A percentile compares a stretch with the other conserved stretches of the same genome.
phyloP scores from a whole-genome alignment of 768 basidiomycete species.

The Pholiota molesta region DNA sequence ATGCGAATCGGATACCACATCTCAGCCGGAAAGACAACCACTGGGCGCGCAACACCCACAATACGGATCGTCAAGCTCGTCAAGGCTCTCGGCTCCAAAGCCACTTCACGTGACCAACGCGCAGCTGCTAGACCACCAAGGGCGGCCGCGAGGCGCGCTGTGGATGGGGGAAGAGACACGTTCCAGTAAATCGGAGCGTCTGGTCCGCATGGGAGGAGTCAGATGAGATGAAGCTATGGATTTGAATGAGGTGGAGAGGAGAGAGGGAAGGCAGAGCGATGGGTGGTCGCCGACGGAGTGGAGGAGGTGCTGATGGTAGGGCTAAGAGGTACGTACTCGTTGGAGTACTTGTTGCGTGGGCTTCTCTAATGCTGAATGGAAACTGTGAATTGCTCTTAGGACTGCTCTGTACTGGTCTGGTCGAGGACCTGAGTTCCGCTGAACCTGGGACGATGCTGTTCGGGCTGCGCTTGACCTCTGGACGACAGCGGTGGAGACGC shows the following conservation, averaged over 20 bases:
- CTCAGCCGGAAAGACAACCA: neutral
- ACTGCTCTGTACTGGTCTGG: too few species aligned
- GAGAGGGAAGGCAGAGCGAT: neutral
- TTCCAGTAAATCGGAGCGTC: neutral
- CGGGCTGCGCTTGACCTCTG: too few species aligned
- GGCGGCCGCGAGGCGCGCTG: neutral
- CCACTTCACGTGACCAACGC: neutral
- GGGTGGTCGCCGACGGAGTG: neutral
- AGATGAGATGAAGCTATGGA: neutral
- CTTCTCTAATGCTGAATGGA: too few species aligned
- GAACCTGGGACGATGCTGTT: too few species aligned
- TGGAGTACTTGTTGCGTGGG: too few species aligned
- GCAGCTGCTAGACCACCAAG: neutral
- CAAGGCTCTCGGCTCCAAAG: neutral
- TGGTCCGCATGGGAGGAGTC: neutral
- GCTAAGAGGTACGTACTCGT: neutral
- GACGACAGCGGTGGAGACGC: too few species aligned
- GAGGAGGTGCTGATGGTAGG: neutral
- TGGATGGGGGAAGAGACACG: neutral
- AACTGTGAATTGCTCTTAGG: too few species aligned
- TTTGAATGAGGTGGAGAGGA: neutral
- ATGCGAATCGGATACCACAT: neutral
- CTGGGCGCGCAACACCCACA: neutral
- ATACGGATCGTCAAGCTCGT: neutral
- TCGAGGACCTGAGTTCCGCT: too few species aligned